Evolutionary conservation across 495 filamentous ascomycete species (phyloP).

Genomic region (Penicillium salamii): DNA sequence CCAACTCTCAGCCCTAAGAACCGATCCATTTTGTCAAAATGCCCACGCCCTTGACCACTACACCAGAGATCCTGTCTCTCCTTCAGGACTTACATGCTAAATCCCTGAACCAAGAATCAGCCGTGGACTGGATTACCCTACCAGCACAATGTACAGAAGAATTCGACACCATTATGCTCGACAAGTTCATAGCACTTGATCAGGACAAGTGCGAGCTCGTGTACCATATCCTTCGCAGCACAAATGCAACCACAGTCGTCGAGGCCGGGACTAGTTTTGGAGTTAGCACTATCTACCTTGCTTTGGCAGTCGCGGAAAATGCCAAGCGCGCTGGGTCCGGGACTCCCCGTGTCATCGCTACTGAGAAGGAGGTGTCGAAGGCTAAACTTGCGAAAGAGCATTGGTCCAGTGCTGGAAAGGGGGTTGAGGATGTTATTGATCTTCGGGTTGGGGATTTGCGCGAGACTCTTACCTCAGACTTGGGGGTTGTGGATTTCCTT

Average conservation of each 20-base stretch:
- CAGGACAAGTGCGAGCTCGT: constrained; percentile 53
- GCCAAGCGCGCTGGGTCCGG: constrained; percentile 18
- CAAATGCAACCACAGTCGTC: constrained; percentile 47
- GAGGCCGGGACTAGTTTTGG: constrained; percentile 59
- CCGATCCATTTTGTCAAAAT: neutral
- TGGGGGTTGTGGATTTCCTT: constrained; percentile 51
- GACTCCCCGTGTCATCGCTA: constrained; percentile 51
- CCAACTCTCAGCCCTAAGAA: neutral
- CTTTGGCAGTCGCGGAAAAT: constrained; percentile 45
- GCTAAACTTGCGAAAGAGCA: constrained; percentile 41
- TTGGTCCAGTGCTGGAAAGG: constrained; percentile 46
- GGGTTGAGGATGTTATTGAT: constrained; percentile 46
- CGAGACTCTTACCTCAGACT: constrained; percentile 44
- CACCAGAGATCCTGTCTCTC: constrained; percentile 17
- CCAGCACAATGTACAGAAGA: constrained; percentile 12
- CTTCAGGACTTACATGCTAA: constrained; percentile 26
- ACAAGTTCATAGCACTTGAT: constrained; percentile 56
- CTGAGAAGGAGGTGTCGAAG: constrained; percentile 54
- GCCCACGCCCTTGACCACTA: constrained; percentile 15
- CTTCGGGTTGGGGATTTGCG: constrained; percentile 54
- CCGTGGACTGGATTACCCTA: constrained; percentile 13
- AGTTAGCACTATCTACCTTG: constrained; percentile 59
- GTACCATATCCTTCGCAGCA: constrained; percentile 47
- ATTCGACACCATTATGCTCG: constrained; percentile 39
- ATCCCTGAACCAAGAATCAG: constrained; percentile 30